Base-by-base conservation (phyloP, 176 grass and related monocot species). In the Triticum urartu region DNA sequence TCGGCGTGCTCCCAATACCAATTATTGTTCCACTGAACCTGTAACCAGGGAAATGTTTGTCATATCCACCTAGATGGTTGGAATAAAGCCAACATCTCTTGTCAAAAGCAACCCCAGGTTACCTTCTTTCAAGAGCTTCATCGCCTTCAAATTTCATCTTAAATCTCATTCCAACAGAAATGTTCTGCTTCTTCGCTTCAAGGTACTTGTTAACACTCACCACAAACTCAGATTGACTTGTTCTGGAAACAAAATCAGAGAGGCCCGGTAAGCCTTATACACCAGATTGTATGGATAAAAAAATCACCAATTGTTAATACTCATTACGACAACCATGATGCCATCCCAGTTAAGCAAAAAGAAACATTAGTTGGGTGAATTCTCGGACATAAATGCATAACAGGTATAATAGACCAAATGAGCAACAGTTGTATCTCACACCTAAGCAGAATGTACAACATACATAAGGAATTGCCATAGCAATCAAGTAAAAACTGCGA, bases 111-210 rank as follows among this genome's bases (percentile, higher is more conserved):
- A 81, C 50, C 7, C 21, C 39, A 86, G 75, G 75, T 48, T 38
- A 95, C 97, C 91, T 98, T 94, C 85, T 91, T 86, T 95, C 97
- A 82, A 92, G 94, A 77, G 92, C 64, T 75, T 98, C 97, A 45
- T 95, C 94, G 3, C 97, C 97, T 90, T 98, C 97, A 94, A 98
- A 98, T 87, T 72, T 92, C 97, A 98, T 98, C 81, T 86, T 91
- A 79, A 98, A 98, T 68, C 97, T 94, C 97, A 92, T 94, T 35
- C 97, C 97, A 88, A 95, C 86, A 26, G 90, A 89, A 20, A 94
- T 88, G 32, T 92, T 98, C 40, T 89, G 88, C 75, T 94, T 95
- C 90, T 91, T 98, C 40, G 93, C 88, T 92, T 98, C 88, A 83
- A 92, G 87, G 82, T 95, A 98, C 77, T 95, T 98, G 88, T 95